Conservation (phyloP, 176 grass and related monocot species). For the Musa itinerans region DNA sequence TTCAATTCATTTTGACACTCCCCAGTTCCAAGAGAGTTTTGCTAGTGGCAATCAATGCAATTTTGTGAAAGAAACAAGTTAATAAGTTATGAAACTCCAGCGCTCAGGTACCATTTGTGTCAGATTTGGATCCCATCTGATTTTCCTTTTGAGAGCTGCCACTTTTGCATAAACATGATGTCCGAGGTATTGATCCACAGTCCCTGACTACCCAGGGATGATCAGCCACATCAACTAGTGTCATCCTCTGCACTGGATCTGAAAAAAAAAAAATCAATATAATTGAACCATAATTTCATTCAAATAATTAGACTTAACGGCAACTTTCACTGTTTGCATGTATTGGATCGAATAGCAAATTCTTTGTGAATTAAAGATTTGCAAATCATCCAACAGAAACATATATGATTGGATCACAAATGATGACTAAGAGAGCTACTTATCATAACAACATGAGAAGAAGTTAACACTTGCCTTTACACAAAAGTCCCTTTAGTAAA, state of each 20-base stretch:
- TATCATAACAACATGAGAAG: background rate
- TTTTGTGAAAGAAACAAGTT: no score
- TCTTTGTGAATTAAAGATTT: background rate
- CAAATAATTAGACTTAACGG: background rate
- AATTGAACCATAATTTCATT: background rate
- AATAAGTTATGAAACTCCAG: background rate
- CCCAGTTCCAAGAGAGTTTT: no score
- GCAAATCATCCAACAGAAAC: background rate
- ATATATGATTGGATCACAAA: background rate
- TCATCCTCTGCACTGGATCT: conserved; percentile 59
- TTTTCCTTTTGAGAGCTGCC: background rate
- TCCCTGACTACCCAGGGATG: conserved; percentile 66
- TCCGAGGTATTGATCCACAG: conserved; percentile 38
- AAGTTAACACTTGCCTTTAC: conserved; percentile 41
- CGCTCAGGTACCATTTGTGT: background rate
- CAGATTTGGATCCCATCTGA: background rate
- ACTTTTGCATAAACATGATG: background rate
- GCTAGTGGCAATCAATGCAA: no score
- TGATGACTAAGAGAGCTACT: background rate
- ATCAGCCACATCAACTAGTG: conserved; percentile 44
- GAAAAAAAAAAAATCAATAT: background rate
- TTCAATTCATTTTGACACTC: no score
- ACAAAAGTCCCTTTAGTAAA: conserved; percentile 66
- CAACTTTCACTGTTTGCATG: background rate
- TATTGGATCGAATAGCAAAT: background rate